These are phyloP conservation scores for Crucibulum laeve DNA, from an alignment of 768 basidiomycete genomes.

Conservation along the genomic window DNA sequence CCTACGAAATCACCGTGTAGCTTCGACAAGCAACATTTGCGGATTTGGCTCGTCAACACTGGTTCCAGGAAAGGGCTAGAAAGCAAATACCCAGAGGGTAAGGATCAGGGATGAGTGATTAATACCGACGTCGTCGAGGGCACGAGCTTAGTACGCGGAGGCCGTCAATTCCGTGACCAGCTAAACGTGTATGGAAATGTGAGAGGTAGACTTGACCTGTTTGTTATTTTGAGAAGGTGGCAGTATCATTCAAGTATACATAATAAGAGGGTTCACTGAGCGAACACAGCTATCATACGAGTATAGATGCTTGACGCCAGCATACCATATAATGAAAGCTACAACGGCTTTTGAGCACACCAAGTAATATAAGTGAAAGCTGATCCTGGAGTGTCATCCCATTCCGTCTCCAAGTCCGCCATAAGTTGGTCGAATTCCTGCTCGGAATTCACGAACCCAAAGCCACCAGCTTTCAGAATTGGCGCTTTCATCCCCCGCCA, in stretches of 20 bases:
- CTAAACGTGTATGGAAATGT: too few species aligned
- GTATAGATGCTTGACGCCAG: too few species aligned
- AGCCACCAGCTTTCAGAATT: conserved; percentile 2
- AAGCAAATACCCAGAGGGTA: conserved; percentile 58
- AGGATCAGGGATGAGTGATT: conserved; percentile 75
- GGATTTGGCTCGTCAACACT: conserved; percentile 77
- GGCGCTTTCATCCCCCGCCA: background rate
- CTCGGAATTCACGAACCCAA: conserved; percentile 2
- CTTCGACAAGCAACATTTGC: conserved; percentile 95
- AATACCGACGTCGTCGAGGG: conserved; percentile 71
- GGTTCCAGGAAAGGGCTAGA: conserved; percentile 83
- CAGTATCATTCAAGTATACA: too few species aligned
- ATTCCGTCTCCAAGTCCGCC: background rate
- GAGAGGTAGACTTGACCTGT: too few species aligned
- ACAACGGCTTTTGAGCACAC: too few species aligned
- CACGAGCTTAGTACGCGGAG: conserved; percentile 79
- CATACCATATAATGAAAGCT: too few species aligned
- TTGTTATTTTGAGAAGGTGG: too few species aligned
- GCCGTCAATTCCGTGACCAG: conserved; percentile 57
- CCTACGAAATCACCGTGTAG: conserved; percentile 78
- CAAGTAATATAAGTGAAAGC: too few species aligned
- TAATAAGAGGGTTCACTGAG: too few species aligned
- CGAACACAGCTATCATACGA: too few species aligned
- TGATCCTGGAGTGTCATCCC: background rate
- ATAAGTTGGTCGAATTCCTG: background rate